Base-by-base conservation (phyloP, 2,329 filamentous ascomycete genomes). In the Ceratocystis eucalypticola region DNA sequence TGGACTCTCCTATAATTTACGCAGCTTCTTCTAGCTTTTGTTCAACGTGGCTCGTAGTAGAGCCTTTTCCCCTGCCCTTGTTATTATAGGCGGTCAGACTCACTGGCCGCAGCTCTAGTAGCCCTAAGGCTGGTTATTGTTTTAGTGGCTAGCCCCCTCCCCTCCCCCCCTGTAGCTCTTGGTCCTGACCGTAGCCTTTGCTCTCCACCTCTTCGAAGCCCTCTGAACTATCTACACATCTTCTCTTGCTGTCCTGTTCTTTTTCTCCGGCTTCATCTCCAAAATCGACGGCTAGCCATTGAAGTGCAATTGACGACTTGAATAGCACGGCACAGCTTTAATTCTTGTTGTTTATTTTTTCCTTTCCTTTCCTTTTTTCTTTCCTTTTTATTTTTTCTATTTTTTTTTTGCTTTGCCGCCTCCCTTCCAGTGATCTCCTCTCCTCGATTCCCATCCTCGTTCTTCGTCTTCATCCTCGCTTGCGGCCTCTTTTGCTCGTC, bases 321-420 rank as follows among this genome's bases (percentile, higher is more conserved):
- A 59, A 15, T 37, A 59, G 55, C 55, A 59, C 55, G 55, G 55
- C 55, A 59, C 55, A 59, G 55, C 55, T 59, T 59, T 59, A 59
- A 59, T 59, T 59, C 55, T 59, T 59, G 55, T 59, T 59, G 55
- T 62, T 62, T 62, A 28, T 62, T 62, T 62, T 28, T 44, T 20
- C 37, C 17, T 45, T 62, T 62, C 20, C 61, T n/a, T 62, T 59
- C 12, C 12, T 59, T 30, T 45, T 62, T 44, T 48, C 22, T 62
- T 46, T 46, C 44, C 30, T 41, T 62, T 20, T 48, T 62, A 12
- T 37, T 45, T 22, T 45, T 62, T 33, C 33, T 6, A 17, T 44
- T 48, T 17, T 41, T 25, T 12, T 41, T 62, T 25, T 46, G 41
- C 41, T 15, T 28, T n/a, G 8, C 61, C 46, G 33, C 33, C 37